Evolutionary conservation across 495 filamentous ascomycete genomes (phyloP), one percentile per base, ranked within the genome.

Genomic region (Penicillium riverlandense): DNA sequence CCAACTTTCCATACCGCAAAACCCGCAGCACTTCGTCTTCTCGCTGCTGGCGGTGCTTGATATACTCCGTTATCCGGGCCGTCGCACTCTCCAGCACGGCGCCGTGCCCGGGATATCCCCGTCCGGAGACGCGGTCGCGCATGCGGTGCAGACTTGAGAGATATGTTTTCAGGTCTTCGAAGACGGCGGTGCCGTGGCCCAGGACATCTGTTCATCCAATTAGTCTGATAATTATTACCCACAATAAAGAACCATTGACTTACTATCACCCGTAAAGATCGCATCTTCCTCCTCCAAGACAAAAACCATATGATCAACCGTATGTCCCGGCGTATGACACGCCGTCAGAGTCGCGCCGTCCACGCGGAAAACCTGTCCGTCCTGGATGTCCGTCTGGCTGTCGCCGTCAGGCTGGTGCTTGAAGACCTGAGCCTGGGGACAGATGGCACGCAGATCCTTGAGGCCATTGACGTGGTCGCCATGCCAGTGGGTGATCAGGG

Each of bases 71-170:
- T 30, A 96, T 79, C 52, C 77, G 89, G 12, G 57, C 63, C 33
- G 59, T 69, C 0, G 80, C 83, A 38, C 87, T 78, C 34, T 78
- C 72, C 10, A 97, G 63, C 10, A 91, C 80, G 11, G 77, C 71
- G 1, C 92, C 92, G 56, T 98, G 92, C 1, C 84, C 92, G 1
- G 92, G 92, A 58, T 95, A 97, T 4, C 79, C 89, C n/a, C 79
- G 72, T 1, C 85, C 85, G 2, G 55, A 37, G 44, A 85, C 84
- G 13, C 79, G 63, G 12, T 62, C 54, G 37, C 72, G 66, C 88
- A 96, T 95, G 44, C 70, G 71, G 41, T 82, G 68, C 11, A 98
- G 62, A 39, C 80, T 88, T n/a, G 54, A 50, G 45, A 96, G 65
- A 57, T 96, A 98, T 4, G 65, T 66, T 6, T 61, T 63, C 2